phyloP scores from a whole-genome alignment of 352 stramenopile genomes.

The Globisporangium heterothallicum region DNA sequence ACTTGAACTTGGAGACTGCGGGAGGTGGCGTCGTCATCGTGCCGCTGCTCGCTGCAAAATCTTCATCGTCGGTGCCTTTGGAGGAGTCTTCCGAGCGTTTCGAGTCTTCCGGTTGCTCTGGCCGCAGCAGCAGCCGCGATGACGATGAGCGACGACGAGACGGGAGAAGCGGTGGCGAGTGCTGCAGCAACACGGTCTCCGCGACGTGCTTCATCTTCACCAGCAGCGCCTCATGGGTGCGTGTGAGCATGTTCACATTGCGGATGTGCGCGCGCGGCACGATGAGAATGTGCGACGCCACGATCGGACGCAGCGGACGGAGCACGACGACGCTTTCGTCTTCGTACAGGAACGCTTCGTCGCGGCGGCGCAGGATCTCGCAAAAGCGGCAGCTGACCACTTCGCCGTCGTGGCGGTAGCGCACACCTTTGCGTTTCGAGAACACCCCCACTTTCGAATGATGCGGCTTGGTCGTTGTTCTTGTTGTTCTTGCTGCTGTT shows the following conservation, averaged over 20 bases:
- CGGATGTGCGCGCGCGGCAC: constrained; percentile 73
- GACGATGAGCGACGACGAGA: not conserved
- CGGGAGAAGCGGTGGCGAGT: not conserved
- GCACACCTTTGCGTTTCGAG: constrained; percentile 66
- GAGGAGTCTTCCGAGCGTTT: constrained; percentile 11
- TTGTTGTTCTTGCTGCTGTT: not conserved
- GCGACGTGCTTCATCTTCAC: constrained; percentile 60
- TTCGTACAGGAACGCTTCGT: constrained; percentile 71
- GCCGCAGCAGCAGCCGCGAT: not conserved
- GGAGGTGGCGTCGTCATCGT: not conserved
- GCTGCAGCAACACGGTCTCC: constrained; percentile 29
- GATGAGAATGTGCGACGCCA: constrained; percentile 71
- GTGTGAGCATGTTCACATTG: constrained; percentile 66
- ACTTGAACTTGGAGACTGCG: constrained; percentile 1
- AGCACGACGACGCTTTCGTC: constrained; percentile 78
- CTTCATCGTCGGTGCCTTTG: constrained; percentile 12
- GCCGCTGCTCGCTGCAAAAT: constrained; percentile 1
- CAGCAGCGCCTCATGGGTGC: constrained; percentile 44
- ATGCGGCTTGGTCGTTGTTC: constrained; percentile 2
- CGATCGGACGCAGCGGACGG: constrained; percentile 62
- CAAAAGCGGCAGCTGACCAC: constrained; percentile 76
- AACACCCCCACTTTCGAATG: constrained; percentile 26
- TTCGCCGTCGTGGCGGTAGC: constrained; percentile 50
- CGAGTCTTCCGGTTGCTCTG: not conserved
- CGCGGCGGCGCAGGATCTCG: constrained; percentile 55